Evolutionary conservation across 352 stramenopile genomes (phyloP), one percentile per base, ranked within the genome.

Genomic region (Albugo laibachii): DNA sequence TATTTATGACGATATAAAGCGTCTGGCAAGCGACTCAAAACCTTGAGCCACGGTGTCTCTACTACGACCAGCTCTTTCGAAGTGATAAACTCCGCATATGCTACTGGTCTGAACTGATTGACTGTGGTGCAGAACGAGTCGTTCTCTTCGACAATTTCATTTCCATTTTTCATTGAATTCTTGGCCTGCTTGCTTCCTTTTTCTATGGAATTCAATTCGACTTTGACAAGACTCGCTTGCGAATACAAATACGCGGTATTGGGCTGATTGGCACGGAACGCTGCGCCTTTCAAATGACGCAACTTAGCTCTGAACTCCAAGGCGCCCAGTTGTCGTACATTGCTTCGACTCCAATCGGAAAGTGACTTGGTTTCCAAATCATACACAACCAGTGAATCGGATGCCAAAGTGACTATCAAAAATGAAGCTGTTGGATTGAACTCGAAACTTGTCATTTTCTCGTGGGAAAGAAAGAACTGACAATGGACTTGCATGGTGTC

Each of bases 1-100:
- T 89, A 89, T 55, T 89, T 89, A 66, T 80, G 77, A 63, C 77
- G 77, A 37, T 85, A 66, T 41, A 89, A 66, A 24, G 77, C 71
- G 44, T 73, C 74, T 14, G 77, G 77, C 55, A 89, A 59, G 49
- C 74, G 67, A 45, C 74, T 80, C 31, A 89, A 59, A 58, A 89
- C 76, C 65, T 89, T 87, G 47, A 89, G 68, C 69, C 76, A 89
- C 42, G 74, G 77, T 18, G 72, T 87, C 60, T 89, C 77, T 21
- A 89, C 74, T 41, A 89, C 65, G 34, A 85, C 52, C 50, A 89
- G 59, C 59, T 89, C 77, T 48, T 71, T 74, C 39, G 65, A 66
- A 41, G 60, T 66, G 24, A 89, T 45, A 57, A 87, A 89, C 49
- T 85, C 73, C 36, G 83, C 70, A 54, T 85, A 89, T 43, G 77